Evolutionary conservation across 75 land plant species (phyloP).

Genomic region (Cunninghamia lanceolata): DNA sequence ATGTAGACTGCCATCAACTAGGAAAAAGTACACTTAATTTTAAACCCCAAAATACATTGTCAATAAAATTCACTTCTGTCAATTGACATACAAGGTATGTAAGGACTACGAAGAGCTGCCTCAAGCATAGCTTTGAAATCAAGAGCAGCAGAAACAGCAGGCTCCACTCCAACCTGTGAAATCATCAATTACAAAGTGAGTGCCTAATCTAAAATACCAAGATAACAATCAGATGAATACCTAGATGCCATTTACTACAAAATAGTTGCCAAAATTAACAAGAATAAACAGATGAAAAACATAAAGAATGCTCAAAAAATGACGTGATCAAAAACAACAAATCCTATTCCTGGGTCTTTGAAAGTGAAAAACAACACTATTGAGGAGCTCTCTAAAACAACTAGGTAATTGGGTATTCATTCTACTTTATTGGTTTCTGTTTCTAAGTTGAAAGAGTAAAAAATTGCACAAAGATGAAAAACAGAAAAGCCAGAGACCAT

Average conservation of each 20-base stretch:
- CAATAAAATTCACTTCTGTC: not conserved
- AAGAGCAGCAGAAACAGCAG: slow-evolving; percentile 55
- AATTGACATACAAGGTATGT: slow-evolving; percentile 39
- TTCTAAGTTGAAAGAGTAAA: not conserved
- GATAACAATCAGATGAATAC: not conserved
- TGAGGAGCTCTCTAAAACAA: not conserved
- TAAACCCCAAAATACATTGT: not conserved
- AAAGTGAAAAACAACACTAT: not conserved
- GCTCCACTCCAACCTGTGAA: slow-evolving; percentile 26
- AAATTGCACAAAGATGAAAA: not conserved
- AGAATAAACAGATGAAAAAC: not conserved
- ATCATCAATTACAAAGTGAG: not conserved
- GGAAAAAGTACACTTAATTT: not conserved
- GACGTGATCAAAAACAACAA: not conserved
- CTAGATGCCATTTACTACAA: not conserved
- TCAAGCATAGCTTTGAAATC: slow-evolving; percentile 67
- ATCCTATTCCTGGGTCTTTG: not conserved
- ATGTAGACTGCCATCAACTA: not conserved
- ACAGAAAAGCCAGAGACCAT: not conserved
- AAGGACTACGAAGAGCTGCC: slow-evolving; percentile 55
- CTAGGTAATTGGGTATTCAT: not conserved
- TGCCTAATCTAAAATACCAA: not conserved
- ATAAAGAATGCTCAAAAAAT: not conserved
- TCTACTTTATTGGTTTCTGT: not conserved
- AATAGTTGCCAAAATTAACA: not conserved